Conservation (phyloP, 306 rosid genomes). For the Ceratonia siliqua region DNA sequence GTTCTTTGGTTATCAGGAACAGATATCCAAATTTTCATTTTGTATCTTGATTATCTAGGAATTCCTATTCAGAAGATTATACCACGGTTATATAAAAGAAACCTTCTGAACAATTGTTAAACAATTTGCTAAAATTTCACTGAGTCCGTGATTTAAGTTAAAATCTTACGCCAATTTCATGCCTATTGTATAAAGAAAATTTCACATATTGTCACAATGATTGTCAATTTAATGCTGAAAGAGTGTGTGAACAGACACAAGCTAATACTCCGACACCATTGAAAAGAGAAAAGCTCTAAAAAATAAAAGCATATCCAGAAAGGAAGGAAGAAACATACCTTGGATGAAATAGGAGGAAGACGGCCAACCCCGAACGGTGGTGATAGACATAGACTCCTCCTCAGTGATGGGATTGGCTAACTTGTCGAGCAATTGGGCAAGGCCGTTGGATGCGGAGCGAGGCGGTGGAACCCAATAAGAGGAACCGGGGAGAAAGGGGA, state of each 20-base stretch:
- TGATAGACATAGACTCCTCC: conserved; percentile 50
- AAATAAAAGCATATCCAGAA: neutral
- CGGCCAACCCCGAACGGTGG: conserved; percentile 57
- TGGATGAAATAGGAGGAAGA: conserved; percentile 54
- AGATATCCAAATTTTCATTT: neutral
- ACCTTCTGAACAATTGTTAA: neutral
- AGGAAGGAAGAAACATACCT: conserved; percentile 30
- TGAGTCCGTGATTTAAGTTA: neutral
- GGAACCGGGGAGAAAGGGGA: conserved; percentile 58
- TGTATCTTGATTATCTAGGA: neutral
- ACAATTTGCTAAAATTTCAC: neutral
- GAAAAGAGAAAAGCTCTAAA: too few species aligned
- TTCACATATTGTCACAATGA: neutral
- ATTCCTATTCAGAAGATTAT: neutral
- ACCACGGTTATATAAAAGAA: neutral
- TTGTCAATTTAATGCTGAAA: neutral
- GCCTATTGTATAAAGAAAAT: neutral
- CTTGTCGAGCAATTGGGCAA: conserved; percentile 49
- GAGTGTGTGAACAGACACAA: neutral
- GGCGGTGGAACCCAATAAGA: conserved; percentile 73
- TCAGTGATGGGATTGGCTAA: conserved; percentile 50
- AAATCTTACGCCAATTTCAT: neutral
- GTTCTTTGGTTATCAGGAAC: neutral
- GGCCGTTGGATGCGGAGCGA: conserved; percentile 42
- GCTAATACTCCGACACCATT: neutral